Base-by-base conservation (phyloP, 768 basidiomycete species). In the Sarcodon aspratus region DNA sequence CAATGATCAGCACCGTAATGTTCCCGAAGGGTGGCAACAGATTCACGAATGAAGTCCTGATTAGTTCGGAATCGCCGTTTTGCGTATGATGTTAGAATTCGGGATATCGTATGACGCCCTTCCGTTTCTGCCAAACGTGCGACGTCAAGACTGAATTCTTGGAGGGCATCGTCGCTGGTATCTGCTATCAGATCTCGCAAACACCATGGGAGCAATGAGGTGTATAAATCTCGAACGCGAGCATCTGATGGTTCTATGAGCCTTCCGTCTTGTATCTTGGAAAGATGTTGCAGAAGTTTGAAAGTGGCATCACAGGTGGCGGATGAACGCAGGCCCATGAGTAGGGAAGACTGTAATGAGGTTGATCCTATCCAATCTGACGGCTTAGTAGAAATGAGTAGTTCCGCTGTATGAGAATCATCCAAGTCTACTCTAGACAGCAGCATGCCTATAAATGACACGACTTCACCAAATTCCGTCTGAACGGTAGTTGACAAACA, bases 11-110 rank as follows among this genome's bases (percentile, higher is more conserved):
- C 69, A 0, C 80, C 79, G 58, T 90, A 92, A 63, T 89, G 82
- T 59, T 96, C 93, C 17, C 91, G 80, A 35, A 97, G 73, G 55
- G 86, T 83, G 1, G 79, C 72, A 17, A 91, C 82, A 0, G 89
- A 91, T 60, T 96, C 91, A 5, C 90, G 80, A 50, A 95, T 74
- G 67, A 95, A 95, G 65, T 96, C 93, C 47, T 97, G 93, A 58
- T 83, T 83, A 1, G 91, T 91, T 44, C 93, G 74, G 72, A 97
- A 96, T 46, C 87, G 83, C 17, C 74, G 71, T 63, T 89, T 89
- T 48, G 86, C 79, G 56, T 94, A 94, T 3, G 89, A 92, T 4
- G 73, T 82, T 84, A 95, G 87, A 58, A 97, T 86, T 44, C 87
- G 82, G 47, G 79, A 74, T 56, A 96, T 87, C 57, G 83, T 86